Percentiles rank a stretch among this genome's conserved stretches.
phyloP scores from a whole-genome alignment of 176 grass and related monocot genomes.

The Eleusine indica region DNA sequence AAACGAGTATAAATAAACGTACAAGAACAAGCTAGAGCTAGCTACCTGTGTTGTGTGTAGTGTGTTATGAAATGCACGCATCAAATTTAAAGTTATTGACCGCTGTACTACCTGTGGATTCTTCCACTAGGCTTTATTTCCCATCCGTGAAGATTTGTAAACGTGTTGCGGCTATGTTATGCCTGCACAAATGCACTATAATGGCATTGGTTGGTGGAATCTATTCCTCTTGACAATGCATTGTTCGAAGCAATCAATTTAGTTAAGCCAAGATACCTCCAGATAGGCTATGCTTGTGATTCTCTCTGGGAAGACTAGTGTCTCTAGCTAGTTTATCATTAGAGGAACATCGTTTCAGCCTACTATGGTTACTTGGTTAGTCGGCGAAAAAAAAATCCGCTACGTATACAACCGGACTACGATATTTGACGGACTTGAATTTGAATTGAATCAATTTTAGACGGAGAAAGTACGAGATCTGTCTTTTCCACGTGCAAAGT shows the following conservation, averaged over 20 bases:
- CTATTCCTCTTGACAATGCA: conserved; percentile 15
- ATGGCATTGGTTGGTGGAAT: conserved; percentile 32
- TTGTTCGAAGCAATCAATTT: conserved; percentile 9
- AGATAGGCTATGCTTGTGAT: neutral
- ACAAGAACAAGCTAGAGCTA: conserved; percentile 40
- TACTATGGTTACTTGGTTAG: neutral
- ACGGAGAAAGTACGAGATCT: neutral
- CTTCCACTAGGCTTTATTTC: conserved; percentile 1
- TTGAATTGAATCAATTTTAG: neutral
- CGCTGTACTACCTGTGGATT: neutral
- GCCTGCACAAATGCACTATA: neutral
- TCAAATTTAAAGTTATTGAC: conserved; percentile 23
- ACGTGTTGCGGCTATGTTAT: conserved; percentile 17
- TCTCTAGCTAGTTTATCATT: neutral
- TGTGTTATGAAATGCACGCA: conserved; percentile 17
- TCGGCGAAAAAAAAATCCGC: neutral
- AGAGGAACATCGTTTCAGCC: neutral
- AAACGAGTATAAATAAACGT: conserved; percentile 37
- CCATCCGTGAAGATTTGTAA: conserved; percentile 38
- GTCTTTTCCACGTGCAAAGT: neutral
- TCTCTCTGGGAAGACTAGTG: neutral
- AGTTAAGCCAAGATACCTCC: conserved; percentile 16
- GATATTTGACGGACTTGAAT: neutral
- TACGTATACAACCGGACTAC: neutral
- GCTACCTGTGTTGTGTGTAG: neutral